Conservation (phyloP, 768 basidiomycete genomes). For the Boletus speciosus region DNA sequence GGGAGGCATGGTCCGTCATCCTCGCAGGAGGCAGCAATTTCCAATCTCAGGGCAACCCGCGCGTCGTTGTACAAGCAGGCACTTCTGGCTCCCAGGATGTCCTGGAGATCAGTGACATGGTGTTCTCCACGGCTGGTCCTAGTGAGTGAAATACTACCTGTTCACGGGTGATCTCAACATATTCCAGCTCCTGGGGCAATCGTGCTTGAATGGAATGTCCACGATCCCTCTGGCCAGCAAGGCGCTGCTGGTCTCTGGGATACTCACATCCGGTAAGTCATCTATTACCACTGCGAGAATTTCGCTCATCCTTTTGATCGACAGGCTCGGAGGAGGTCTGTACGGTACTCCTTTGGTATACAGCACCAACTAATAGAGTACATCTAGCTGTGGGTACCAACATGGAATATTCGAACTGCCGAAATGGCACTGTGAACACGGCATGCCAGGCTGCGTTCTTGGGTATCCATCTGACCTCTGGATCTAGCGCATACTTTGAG, state of each 20-base stretch:
- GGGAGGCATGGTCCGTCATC: constrained; percentile 50
- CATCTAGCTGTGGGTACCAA: constrained; percentile 50
- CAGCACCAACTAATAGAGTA: not conserved
- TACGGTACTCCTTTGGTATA: not conserved
- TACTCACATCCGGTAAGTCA: constrained; percentile 35
- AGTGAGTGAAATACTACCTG: constrained; percentile 9
- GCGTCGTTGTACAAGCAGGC: constrained; percentile 43
- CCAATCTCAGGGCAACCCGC: constrained; percentile 36
- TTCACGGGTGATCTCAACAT: not conserved
- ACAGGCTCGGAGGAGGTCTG: constrained; percentile 29
- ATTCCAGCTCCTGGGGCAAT: constrained; percentile 42
- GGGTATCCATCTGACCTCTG: constrained; percentile 54
- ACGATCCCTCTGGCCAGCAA: constrained; percentile 48
- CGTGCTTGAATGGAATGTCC: constrained; percentile 58
- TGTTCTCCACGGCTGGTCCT: constrained; percentile 57
- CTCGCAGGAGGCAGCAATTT: constrained; percentile 43
- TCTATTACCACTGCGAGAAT: not conserved
- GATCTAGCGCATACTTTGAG: constrained; percentile 60
- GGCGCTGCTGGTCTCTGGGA: constrained; percentile 56
- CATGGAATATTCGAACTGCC: constrained; percentile 42
- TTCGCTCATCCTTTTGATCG: not conserved
- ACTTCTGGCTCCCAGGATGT: constrained; percentile 44
- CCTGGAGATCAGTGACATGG: constrained; percentile 61
- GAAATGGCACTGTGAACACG: constrained; percentile 37
- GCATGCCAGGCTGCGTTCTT: constrained; percentile 64